Percentiles rank a stretch among this genome's conserved stretches.
phyloP scores from a whole-genome alignment of 2,329 filamentous ascomycete genomes.

The Teratosphaeria epicoccoides region DNA sequence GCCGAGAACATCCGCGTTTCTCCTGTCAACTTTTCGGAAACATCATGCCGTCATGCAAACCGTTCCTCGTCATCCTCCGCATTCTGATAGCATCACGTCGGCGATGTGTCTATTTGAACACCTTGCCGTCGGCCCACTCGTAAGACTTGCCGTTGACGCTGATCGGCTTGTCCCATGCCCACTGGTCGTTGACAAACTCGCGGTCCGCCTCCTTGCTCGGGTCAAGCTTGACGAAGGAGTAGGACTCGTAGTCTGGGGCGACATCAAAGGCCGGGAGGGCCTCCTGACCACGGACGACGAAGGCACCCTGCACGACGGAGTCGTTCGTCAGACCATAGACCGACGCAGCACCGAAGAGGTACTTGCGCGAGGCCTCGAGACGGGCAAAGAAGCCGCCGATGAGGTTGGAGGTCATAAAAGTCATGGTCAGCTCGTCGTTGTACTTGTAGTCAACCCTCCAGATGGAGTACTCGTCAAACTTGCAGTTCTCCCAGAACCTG shows the following conservation, averaged over 20 bases:
- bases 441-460: slow-evolving; percentile 98
- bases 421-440: slow-evolving; percentile 91
- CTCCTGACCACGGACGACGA: slow-evolving; percentile 89
- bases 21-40: not conserved
- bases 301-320: slow-evolving; percentile 85
- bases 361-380: slow-evolving; percentile 96
- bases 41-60: not conserved
- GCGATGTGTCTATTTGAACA: slow-evolving; percentile 75
- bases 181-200: slow-evolving; percentile 75
- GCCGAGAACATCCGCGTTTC: not conserved
- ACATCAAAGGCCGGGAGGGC: slow-evolving; percentile 82
- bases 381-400: slow-evolving; percentile 95
- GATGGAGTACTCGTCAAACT: slow-evolving; percentile 89
- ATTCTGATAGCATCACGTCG: not conserved
- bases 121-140: slow-evolving; percentile 82
- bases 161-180: slow-evolving; percentile 84
- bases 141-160: slow-evolving; percentile 77
- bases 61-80: not conserved
- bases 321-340: slow-evolving; percentile 85
- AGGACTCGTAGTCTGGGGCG: slow-evolving; percentile 94
- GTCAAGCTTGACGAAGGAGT: slow-evolving; percentile 94
- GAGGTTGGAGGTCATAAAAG: slow-evolving; percentile 99
- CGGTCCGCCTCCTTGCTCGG: slow-evolving; percentile 72
- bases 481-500: slow-evolving; percentile 86
- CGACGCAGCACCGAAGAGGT: slow-evolving; percentile 80